phyloP scores from a whole-genome alignment of 306 rosid species.

The Corylus americana region DNA sequence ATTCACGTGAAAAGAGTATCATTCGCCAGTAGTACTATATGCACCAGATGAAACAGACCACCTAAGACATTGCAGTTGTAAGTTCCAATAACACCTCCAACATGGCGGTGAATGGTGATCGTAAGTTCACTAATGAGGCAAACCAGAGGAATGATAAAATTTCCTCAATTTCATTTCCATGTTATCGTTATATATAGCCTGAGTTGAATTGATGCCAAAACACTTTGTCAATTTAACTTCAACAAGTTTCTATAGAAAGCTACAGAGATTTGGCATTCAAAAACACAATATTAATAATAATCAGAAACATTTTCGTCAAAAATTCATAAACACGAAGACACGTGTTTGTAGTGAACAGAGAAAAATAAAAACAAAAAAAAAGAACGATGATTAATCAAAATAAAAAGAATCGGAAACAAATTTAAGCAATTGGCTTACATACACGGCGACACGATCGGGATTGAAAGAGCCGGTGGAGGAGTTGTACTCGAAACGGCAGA shows the following conservation, averaged over 20 bases:
- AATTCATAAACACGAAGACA: not conserved
- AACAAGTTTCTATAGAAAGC: not conserved
- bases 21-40: not conserved
- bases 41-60: not conserved
- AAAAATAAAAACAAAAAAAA: no score
- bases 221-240: not conserved
- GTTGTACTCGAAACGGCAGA: slow-evolving; percentile 96
- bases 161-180: not conserved
- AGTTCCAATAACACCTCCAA: no score
- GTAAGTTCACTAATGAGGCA: not conserved
- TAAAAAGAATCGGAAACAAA: not conserved
- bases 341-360: not conserved
- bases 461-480: slow-evolving; percentile 89
- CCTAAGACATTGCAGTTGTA: no score
- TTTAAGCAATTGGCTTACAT: slow-evolving; percentile 27
- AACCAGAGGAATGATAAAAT: not conserved
- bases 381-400: no score
- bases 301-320: not conserved
- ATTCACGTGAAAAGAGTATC: not conserved
- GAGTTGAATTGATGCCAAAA: not conserved
- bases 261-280: not conserved
- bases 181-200: not conserved
- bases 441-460: slow-evolving; percentile 99
- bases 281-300: not conserved
- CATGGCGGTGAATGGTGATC: no score